Evolutionary conservation across 805 yeast genomes (phyloP), one percentile per base, ranked within the genome.

Genomic region (Tetrapisispora taiwanensis): DNA sequence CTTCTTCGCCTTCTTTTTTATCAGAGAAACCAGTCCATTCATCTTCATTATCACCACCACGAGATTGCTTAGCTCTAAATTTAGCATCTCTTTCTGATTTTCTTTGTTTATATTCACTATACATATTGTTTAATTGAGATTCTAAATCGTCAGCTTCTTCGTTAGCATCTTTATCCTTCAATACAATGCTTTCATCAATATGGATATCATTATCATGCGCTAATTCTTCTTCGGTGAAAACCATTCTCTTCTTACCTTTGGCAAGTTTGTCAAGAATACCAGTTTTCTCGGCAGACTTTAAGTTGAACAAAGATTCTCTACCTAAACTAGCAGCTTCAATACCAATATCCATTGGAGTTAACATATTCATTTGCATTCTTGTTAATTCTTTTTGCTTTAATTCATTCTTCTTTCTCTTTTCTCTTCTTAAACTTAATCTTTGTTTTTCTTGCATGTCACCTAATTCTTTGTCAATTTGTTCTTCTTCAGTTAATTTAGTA

Each of bases 301-400:
- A 72, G 58, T 81, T 86, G 69, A 92, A 92, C 46, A 87, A 69
- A 1, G 89, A 75, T 47, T 84, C 89, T 44, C 82, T 72, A 31
- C 92, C 95, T 47, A 78, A 71, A 43, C 75, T 75, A 15, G 86
- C 90, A 15, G 96, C 95, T 60, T 92, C 98, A 44, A 86, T 72
- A 74, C 97, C 97, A 50, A 92, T 79, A 58, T 88, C 95, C 69
- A 75, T 77, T 58, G 95, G 95, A 6, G 96, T 85, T 46, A 84
- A 70, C 95, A 92, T 89, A 63, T 85, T 86, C 90, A 92, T 81
- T 68, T 92, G 97, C 84, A 87, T 81, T 69, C 97, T 78, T 40
- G 75, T 72, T 39, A 90, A 76, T 60, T 90, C 97, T 63, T 84
- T 85, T 62, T 87, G 95, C 58, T 86, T 87, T 49, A 65, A 52